A percentile compares a stretch with the other conserved stretches of the same genome.
These are phyloP conservation scores for Trametes coccinea DNA, from an alignment of 768 basidiomycete genomes.

Conservation along the genomic window DNA sequence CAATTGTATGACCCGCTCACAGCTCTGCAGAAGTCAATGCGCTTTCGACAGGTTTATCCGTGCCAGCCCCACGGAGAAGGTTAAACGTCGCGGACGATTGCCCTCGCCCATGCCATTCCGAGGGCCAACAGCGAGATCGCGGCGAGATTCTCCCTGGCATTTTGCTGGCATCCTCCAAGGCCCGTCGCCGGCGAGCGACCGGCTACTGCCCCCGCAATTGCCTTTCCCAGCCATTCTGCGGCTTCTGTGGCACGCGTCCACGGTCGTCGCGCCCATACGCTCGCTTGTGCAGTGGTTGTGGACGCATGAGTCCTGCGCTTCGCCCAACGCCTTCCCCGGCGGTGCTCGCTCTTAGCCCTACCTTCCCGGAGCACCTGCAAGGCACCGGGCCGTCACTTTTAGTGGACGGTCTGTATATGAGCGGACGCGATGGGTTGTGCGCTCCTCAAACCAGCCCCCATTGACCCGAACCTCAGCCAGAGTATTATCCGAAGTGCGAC, in stretches of 20 bases:
- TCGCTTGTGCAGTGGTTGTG: not conserved
- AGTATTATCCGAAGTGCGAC: conserved; percentile 28
- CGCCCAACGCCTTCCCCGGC: conserved; percentile 8
- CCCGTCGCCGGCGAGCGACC: conserved; percentile 11
- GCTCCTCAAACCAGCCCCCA: conserved; percentile 23
- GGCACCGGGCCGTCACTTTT: conserved; percentile 16
- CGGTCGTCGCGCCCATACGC: conserved; percentile 2
- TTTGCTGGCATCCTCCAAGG: not conserved
- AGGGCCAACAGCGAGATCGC: conserved; percentile 25
- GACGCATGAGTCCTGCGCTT: not conserved
- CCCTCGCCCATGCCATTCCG: conserved; percentile 15
- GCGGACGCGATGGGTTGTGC: conserved; percentile 10
- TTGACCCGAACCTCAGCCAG: conserved; percentile 29
- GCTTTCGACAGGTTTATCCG: conserved; percentile 29
- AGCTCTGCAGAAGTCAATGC: conserved; percentile 7
- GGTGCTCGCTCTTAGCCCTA: conserved; percentile 1
- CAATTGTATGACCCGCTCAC: not conserved
- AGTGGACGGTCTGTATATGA: conserved; percentile 22
- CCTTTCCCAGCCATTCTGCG: conserved; percentile 6
- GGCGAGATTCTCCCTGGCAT: conserved; percentile 28
- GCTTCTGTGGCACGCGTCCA: conserved; percentile 8
- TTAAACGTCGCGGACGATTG: conserved; percentile 28
- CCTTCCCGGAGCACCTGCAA: conserved; percentile 21
- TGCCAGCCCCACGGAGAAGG: conserved; percentile 21
- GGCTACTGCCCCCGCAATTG: not conserved